Conservation (phyloP, 2,329 filamentous ascomycete genomes). For the Thelonectria blattea region DNA sequence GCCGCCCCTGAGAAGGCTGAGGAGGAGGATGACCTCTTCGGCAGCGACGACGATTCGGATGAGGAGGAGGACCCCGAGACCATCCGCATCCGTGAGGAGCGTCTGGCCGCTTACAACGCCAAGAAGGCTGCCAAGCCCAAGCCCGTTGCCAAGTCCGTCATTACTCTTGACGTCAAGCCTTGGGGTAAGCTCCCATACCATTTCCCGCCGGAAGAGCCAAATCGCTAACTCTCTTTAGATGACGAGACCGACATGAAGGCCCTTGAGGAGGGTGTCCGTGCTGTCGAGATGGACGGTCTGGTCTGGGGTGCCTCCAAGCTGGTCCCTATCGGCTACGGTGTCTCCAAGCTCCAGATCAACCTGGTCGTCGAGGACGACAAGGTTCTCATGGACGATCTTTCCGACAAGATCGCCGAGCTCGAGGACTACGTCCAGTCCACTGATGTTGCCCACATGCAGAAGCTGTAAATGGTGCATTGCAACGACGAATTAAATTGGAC, state of each 20-base stretch:
- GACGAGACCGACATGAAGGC: slow-evolving; percentile 92
- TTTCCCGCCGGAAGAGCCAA: not conserved
- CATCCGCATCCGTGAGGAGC: slow-evolving; percentile 82
- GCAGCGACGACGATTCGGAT: slow-evolving; percentile 91
- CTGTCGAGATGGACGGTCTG: slow-evolving; percentile 90
- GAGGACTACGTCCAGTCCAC: slow-evolving; percentile 97
- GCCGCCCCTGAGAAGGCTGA: slow-evolving; percentile 61
- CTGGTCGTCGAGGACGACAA: slow-evolving; percentile 97
- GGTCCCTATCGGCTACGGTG: slow-evolving; percentile 91
- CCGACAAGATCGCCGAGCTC: slow-evolving; percentile 80
- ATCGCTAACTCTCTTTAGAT: slow-evolving; percentile 57
- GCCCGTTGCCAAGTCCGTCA: slow-evolving; percentile 92
- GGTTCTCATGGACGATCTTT: slow-evolving; percentile 84
- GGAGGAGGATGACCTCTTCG: slow-evolving; percentile 77
- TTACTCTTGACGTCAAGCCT: slow-evolving; percentile 96
- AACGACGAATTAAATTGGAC: slow-evolving; percentile 33
- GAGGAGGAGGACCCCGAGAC: slow-evolving; percentile 95
- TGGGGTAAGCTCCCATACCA: slow-evolving; percentile 75
- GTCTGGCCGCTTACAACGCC: slow-evolving; percentile 90
- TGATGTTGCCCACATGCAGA: slow-evolving; percentile 90
- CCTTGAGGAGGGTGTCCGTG: slow-evolving; percentile 80
- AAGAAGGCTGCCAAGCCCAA: slow-evolving; percentile 97
- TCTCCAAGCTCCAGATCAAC: slow-evolving; percentile 99
- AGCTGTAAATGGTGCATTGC: slow-evolving; percentile 68
- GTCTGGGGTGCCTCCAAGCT: slow-evolving; percentile 94